A percentile compares a stretch with the other conserved stretches of the same genome.
Evolutionary conservation across 2,329 filamentous ascomycete species (phyloP).

Genomic region (Paecilomyces sp.): DNA sequence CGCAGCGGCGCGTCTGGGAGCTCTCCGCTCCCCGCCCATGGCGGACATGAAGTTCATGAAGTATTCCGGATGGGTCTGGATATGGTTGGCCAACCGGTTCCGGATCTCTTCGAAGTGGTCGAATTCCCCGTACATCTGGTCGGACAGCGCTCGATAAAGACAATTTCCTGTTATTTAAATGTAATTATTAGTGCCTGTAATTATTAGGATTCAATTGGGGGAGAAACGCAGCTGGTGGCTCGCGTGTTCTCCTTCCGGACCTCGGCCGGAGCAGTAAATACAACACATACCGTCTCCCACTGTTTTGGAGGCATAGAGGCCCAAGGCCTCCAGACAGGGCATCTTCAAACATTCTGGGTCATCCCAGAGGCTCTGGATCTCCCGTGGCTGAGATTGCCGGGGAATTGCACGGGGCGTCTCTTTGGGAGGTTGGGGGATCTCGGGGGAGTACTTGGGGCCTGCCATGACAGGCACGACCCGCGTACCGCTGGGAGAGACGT

Average conservation of each 20-base stretch:
- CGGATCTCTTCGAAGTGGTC: conserved; percentile 53
- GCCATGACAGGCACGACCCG: conserved; percentile 38
- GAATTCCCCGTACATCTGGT: conserved; percentile 59
- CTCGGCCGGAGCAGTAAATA: conserved; percentile 1
- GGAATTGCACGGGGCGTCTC: conserved; percentile 1
- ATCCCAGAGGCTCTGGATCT: conserved; percentile 13
- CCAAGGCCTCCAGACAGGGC: conserved; percentile 44
- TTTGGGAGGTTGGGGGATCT: conserved; percentile 9
- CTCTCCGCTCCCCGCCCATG: conserved; percentile 50
- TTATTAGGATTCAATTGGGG: background rate
- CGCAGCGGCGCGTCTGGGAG: conserved; percentile 45
- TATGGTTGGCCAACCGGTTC: conserved; percentile 52
- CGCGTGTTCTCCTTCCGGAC: background rate
- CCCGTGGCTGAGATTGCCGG: background rate
- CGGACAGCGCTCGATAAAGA: conserved; percentile 61
- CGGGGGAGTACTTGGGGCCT: conserved; percentile 13
- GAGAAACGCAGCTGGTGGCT: background rate
- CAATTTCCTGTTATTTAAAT: conserved; percentile 51
- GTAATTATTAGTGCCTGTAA: background rate
- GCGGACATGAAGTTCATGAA: conserved; percentile 58
- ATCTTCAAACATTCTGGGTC: conserved; percentile 28
- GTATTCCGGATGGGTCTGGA: conserved; percentile 52
- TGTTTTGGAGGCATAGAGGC: conserved; percentile 54
- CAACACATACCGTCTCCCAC: conserved; percentile 54
- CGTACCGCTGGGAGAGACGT: conserved; percentile 25